Evolutionary conservation across 176 grass and related monocot species (phyloP), one percentile per base, ranked within the genome.

Genomic region (barley (Hordeum vulgare)): DNA sequence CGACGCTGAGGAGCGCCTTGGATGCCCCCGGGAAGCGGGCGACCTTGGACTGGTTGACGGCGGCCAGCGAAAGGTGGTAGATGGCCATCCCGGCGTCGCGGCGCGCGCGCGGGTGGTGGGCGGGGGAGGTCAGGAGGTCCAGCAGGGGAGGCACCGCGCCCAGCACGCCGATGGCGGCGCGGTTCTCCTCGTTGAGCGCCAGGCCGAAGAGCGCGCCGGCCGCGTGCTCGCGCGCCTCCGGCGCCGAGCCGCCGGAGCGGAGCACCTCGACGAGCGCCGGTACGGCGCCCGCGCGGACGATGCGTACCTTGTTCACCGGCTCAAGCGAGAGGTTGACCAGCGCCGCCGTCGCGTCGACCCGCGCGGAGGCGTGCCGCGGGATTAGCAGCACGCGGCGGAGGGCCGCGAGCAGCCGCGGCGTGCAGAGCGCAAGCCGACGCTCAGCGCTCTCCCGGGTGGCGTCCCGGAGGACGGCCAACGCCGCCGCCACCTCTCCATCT

Each of bases 321-420:
- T 98, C 95, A 2, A 98, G 83, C 8, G 92, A 95, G 11, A 98
- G 90, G 79, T 98, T 98, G 14, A 95, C 95, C 8, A 98, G 40
- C 20, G 86, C 77, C 0, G 92, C 95, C 3, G 88, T 21, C 4
- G 92, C 92, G 33, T 93, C 86, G 24, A 71, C 70, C 8, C 83
- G 95, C 28, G 88, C 79, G 18, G 39, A 34, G 21, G 76, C 74
- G 80, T 81, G 84, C 11, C 80, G 64, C 9, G 77, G 90, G 59
- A 88, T 70, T 5, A 95, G 85, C 42, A 95, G 82, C 24, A 86
- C 84, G 0, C 89, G 80, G 1, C 90, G 89, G 13, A 98, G 87
- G 45, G 92, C 87, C 2, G 72, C 89, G 3, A 98, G 90, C 4
- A 98, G 62, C 1, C 84, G 85, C 37, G 89, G 80, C 47, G 88